A percentile compares a stretch with the other conserved stretches of the same genome.
Conservation (phyloP, 2,329 filamentous ascomycete species). For the Sporothrix luriei region DNA sequence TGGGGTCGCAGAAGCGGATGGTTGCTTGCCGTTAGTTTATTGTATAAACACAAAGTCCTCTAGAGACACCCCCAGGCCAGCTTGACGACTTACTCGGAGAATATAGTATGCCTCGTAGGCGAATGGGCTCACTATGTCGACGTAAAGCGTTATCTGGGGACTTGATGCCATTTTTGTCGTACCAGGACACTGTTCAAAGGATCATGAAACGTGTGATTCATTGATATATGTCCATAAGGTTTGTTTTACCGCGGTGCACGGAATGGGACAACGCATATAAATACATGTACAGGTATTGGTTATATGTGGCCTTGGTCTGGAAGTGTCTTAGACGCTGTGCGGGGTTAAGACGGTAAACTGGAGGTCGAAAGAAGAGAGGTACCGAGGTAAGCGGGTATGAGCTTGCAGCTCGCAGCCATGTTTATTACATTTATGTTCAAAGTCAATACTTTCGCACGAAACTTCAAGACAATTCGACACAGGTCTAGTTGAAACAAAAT, state of each 20-base stretch:
- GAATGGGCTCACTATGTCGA: conserved; percentile 49
- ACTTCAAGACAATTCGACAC: too few relatives aligned
- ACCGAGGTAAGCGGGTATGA: not conserved
- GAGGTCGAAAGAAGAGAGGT: not conserved
- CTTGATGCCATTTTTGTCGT: not conserved
- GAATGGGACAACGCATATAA: not conserved
- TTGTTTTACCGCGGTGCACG: not conserved
- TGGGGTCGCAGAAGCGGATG: too few relatives aligned
- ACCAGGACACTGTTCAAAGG: too few relatives aligned
- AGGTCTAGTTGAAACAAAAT: too few relatives aligned
- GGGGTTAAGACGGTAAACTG: not conserved
- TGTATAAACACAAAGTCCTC: too few relatives aligned
- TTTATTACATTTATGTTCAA: not conserved
- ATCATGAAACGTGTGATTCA: too few relatives aligned
- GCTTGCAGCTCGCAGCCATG: not conserved
- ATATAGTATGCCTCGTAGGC: conserved; percentile 47
- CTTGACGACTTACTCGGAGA: conserved; percentile 42
- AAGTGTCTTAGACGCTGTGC: not conserved
- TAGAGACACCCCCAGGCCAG: too few relatives aligned
- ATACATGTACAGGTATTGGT: not conserved
- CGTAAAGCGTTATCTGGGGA: conserved; percentile 45
- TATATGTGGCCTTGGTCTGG: too few relatives aligned
- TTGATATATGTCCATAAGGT: too few relatives aligned
- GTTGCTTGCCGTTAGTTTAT: not conserved
- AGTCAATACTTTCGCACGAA: too few relatives aligned